Conservation (phyloP, 495 filamentous ascomycete genomes). For the Trichoderma gamsii region DNA sequence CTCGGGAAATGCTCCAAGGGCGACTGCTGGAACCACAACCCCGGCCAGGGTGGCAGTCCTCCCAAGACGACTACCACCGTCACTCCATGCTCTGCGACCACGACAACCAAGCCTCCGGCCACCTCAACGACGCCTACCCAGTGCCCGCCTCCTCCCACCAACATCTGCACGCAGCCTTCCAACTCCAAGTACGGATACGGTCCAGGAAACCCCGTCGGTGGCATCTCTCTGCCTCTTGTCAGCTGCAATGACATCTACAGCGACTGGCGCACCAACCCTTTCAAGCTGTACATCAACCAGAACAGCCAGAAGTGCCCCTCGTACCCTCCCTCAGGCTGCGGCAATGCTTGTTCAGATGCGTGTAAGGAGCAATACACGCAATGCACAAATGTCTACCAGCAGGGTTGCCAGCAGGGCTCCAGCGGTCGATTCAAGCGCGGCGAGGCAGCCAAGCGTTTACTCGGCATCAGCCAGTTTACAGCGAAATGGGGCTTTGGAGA, state of each 20-base stretch:
- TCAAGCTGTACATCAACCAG: conserved; percentile 41
- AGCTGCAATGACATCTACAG: conserved; percentile 44
- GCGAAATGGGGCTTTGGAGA: conserved; percentile 17
- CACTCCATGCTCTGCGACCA: conserved; percentile 29
- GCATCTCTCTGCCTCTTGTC: conserved; percentile 40
- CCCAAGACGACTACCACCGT: conserved; percentile 26
- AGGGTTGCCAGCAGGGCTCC: conserved; percentile 33
- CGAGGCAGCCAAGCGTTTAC: conserved; percentile 17
- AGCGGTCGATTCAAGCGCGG: conserved; percentile 16
- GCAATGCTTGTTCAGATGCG: conserved; percentile 39
- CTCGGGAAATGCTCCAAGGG: conserved; percentile 27
- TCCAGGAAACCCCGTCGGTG: conserved; percentile 41
- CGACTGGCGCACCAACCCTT: conserved; percentile 33
- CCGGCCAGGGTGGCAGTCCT: conserved; percentile 26
- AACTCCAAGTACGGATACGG: conserved; percentile 33
- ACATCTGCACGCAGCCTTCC: conserved; percentile 40
- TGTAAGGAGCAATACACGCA: conserved; percentile 44
- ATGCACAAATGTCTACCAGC: conserved; percentile 38
- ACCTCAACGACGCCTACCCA: conserved; percentile 23
- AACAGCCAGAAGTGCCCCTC: conserved; percentile 32
- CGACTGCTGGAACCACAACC: conserved; percentile 34
- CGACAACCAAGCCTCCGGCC: conserved; percentile 26
- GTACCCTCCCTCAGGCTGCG: conserved; percentile 27
- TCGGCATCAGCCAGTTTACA: conserved; percentile 17
- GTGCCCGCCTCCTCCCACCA: conserved; percentile 35